These are phyloP conservation scores for Parmales sp. DNA, from an alignment of 108 stramenopile genomes.

Conservation along the genomic window DNA sequence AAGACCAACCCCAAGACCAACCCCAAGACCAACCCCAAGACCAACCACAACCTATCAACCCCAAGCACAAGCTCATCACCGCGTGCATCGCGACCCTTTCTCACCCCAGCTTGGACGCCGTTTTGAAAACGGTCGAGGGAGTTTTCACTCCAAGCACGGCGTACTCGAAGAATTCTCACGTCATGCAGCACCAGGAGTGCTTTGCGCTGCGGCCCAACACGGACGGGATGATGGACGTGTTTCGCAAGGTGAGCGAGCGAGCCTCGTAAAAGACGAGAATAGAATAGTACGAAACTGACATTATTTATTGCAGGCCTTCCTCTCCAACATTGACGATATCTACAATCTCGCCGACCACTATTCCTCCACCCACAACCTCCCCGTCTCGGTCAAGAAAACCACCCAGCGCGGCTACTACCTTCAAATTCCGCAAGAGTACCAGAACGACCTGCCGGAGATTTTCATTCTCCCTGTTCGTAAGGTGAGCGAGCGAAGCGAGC, in stretches of 20 bases:
- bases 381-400: slow-evolving; percentile 59
- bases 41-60: slow-evolving; percentile 16
- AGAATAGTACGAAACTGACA: no score
- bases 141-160: slow-evolving; percentile 67
- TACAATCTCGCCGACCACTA: slow-evolving; percentile 73
- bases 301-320: slow-evolving; percentile 70
- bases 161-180: slow-evolving; percentile 59
- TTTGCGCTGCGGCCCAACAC: slow-evolving; percentile 73
- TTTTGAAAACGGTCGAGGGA: slow-evolving; percentile 45
- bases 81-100: slow-evolving; percentile 62
- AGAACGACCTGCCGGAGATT: slow-evolving; percentile 45
- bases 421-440: slow-evolving; percentile 47
- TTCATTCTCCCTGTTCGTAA: slow-evolving; percentile 72
- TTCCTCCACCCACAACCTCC: slow-evolving; percentile 61
- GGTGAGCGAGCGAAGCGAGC: no score
- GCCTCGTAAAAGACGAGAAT: no score
- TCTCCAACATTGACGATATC: slow-evolving; percentile 82
- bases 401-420: slow-evolving; percentile 66
- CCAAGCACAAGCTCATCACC: slow-evolving; percentile 34
- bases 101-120: slow-evolving; percentile 48
- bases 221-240: slow-evolving; percentile 59
- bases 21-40: slow-evolving; percentile 17
- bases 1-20: slow-evolving; percentile 26
- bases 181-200: slow-evolving; percentile 81
- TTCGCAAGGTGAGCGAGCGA: not conserved